A percentile compares a stretch with the other conserved stretches of the same genome.
These are phyloP conservation scores for Crithidia fasciculata DNA, from an alignment of 208 protist genomes.

Conservation along the genomic window DNA sequence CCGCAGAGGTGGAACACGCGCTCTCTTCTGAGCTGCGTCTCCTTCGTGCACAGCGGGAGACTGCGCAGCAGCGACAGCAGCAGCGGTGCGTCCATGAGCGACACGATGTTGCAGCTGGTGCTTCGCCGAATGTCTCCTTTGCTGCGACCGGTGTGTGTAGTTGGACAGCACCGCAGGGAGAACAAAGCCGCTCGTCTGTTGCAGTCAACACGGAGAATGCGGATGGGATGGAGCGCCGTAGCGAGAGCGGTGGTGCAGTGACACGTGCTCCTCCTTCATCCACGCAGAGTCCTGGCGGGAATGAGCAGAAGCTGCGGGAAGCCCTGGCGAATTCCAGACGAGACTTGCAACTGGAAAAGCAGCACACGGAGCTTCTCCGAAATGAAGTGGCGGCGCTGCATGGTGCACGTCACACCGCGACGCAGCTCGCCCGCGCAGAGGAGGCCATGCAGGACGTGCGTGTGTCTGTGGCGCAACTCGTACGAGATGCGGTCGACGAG, in stretches of 20 bases:
- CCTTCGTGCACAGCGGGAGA: constrained; percentile 13
- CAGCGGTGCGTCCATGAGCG: not conserved
- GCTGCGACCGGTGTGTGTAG: too few relatives aligned
- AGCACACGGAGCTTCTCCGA: constrained; percentile 7
- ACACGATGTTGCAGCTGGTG: not conserved
- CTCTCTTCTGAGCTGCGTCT: constrained; percentile 15
- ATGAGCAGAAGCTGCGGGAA: not conserved
- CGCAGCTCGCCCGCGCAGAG: constrained; percentile 8
- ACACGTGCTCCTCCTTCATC: too few relatives aligned
- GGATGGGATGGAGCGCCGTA: too few relatives aligned
- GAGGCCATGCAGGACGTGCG: constrained; percentile 12
- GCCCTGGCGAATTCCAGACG: not conserved
- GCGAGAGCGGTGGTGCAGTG: too few relatives aligned
- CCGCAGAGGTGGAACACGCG: constrained; percentile 8
- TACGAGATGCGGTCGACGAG: constrained; percentile 19
- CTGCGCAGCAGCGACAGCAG: not conserved
- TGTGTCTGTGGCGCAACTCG: not conserved
- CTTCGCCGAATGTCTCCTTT: too few relatives aligned
- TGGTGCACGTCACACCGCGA: not conserved
- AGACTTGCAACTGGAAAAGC: constrained; percentile 5
- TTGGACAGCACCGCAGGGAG: too few relatives aligned
- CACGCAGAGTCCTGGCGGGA: too few relatives aligned
- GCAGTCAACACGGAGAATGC: too few relatives aligned
- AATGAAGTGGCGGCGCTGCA: constrained; percentile 20
- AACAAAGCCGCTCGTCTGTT: too few relatives aligned